These are phyloP conservation scores for Blepharisma stoltei DNA, from an alignment of 73 alveolate genomes.

Conservation along the genomic window DNA sequence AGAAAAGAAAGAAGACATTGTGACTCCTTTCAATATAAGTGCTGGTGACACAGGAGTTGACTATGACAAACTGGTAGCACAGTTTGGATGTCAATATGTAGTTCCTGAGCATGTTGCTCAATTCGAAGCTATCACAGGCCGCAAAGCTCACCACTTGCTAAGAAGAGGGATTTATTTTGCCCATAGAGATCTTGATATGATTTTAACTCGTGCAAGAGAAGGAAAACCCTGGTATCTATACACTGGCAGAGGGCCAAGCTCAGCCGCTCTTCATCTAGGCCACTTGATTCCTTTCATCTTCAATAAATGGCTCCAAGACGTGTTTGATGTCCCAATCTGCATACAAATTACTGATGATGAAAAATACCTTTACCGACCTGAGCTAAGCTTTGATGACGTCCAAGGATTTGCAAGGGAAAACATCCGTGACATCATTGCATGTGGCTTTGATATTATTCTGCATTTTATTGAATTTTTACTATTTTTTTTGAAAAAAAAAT, in stretches of 20 bases:
- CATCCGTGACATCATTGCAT: constrained; percentile 98
- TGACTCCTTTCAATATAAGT: constrained; percentile 71
- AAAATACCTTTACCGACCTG: constrained; percentile 86
- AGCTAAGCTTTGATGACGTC: constrained; percentile 62
- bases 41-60: constrained; percentile 73
- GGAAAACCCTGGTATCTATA: constrained; percentile 93
- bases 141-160: constrained; percentile 92
- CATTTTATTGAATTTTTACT: no score
- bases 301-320: constrained; percentile 96
- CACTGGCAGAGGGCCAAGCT: constrained; percentile 99
- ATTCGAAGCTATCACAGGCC: constrained; percentile 76
- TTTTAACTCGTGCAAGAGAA: constrained; percentile 79
- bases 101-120: constrained; percentile 57
- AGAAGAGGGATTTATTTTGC: constrained; percentile 98
- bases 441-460: constrained; percentile 98
- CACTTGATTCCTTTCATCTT: constrained; percentile 62
- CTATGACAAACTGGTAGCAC: constrained; percentile 70
- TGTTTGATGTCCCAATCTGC: constrained; percentile 98
- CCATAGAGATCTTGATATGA: constrained; percentile 92
- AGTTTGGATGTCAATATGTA: constrained; percentile 77
- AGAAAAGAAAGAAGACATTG: constrained; percentile 59
- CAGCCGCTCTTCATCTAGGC: constrained; percentile 98
- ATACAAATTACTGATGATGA: constrained; percentile 99
- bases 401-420: constrained; percentile 87
- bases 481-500: no score